phyloP scores from a whole-genome alignment of 164 flowering plant species.

The Aristolochia californica region DNA sequence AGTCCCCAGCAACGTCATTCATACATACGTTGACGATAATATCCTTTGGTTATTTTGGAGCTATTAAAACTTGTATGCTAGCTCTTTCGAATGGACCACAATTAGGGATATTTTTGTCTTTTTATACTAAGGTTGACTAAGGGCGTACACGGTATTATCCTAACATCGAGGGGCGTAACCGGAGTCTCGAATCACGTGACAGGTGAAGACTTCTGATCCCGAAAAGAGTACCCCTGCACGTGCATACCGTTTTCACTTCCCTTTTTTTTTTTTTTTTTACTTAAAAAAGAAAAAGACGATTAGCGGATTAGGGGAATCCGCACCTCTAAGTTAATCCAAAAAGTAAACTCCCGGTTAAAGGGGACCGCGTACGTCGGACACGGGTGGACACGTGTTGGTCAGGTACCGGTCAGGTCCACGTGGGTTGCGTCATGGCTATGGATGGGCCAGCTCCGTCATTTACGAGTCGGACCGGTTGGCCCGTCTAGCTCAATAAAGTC shows the following conservation, averaged over 20 bases:
- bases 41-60: too few species aligned
- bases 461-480: conserved; percentile 4
- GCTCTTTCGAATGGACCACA: too few species aligned
- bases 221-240: conserved; percentile 19
- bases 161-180: background rate
- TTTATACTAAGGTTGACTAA: too few species aligned
- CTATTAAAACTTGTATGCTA: too few species aligned
- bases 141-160: too few species aligned
- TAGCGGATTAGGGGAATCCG: too few species aligned
- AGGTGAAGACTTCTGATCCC: conserved; percentile 19
- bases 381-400: background rate
- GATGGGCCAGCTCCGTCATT: conserved; percentile 4
- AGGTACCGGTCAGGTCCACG: background rate
- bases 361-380: background rate
- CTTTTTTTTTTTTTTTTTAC: background rate
- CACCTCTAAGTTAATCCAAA: too few species aligned
- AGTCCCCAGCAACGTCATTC: too few species aligned
- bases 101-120: too few species aligned
- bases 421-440: conserved; percentile 7
- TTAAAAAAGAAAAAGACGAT: too few species aligned
- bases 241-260: conserved; percentile 8
- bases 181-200: conserved; percentile 18
- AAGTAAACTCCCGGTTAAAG: too few species aligned
- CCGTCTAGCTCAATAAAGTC: background rate
- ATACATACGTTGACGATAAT: too few species aligned